Base-by-base conservation (phyloP, 257 asterid species). In the Petrea volubilis region DNA sequence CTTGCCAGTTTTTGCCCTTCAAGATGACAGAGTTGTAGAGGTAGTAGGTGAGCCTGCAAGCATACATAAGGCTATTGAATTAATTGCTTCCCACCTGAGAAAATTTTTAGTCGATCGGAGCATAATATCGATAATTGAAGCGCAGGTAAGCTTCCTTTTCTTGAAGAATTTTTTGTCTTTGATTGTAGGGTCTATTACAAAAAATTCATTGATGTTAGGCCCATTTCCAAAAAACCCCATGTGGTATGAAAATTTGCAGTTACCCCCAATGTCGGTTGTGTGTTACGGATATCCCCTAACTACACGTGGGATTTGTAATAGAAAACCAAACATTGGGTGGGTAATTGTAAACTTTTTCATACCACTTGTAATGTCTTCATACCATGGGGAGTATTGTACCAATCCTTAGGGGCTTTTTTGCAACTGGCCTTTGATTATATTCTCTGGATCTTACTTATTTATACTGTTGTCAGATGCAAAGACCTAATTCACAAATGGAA, bases 11-110 rank as follows among this genome's bases (percentile, higher is more conserved):
- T 90, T 88, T 77, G 93, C 97, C 65, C 88, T 93, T 80, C 74
- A 80, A 79, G 98, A 93, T 62, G 98, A 93, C 78, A 89, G 97
- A 80, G 73, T 93, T 58, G 97, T 93, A 58, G 98, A 93, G 87
- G 82, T 93, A 64, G 86, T 82, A 24, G 98, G 98, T 63, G 98
- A 93, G 76, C 86, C 98, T 69, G 49, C 85, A 63, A 82, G 87
- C 68, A 78, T 85, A 23, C 96, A 88, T 74, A 93, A 85, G 84
- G 98, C 93, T 23, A 65, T 93, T 72, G 98, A 90, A 77, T 72
- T 93, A 67, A 87, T 93, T 71, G 95, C 95, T 66, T 78, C 87
- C 27, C 96, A 90, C 68, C 68, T 93, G 86, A 85, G 97, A 82
- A 93, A 88, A 74, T 93, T 90, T 81, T 77, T 93, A 67, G 95